Base-by-base conservation (phyloP, 2,329 filamentous ascomycete species). In the Cladorrhinum sp. region DNA sequence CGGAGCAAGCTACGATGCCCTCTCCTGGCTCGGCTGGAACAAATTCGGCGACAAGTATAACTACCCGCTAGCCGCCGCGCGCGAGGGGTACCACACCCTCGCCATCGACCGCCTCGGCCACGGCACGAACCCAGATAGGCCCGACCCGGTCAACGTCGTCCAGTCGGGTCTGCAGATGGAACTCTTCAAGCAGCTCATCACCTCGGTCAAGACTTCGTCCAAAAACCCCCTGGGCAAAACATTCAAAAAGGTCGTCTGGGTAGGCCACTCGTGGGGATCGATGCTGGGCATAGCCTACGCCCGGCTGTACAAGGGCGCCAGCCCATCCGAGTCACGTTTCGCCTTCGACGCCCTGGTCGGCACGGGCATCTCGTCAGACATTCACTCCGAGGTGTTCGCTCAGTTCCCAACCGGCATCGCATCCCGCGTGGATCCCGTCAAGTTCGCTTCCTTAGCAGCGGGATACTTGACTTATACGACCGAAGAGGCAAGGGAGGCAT, bases 401-500 rank as follows among this genome's bases (percentile, higher is more conserved):
- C n/a, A 49, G 16, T 25, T 55, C 20, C 12, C 13, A 2, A 25
- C 48, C n/a, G 23, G 7, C 13, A 24, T 51, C 23, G 55, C 56
- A 2, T 27, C 41, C 2, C 27, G 2, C 22, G 7, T 58, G 22
- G 24, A 22, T 10, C 59, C 59, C 3, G n/a, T 13, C 4, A 57
- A 55, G 1, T 62, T 62, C n/a, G 16, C 36, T 9, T 29, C 49
- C 16, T 4, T 62, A 0, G 27, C 59, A 1, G 48, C 45, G 16
- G 62, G 59, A 6, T 62, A 64, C 23, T n/a, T 64, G 9, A 38
- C 54, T 6, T 13, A 41, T 22, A 24, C 20, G 7, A 10, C 13
- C 49, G 29, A 38, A 13, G 6, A 32, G 16, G 12, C 45, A 1
- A 91, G 93, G 73, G 86, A 90, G 62, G 91, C 89, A 59, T 90